Base-by-base conservation (phyloP, 2,329 filamentous ascomycete genomes). In the Ceratocystis cubensis region DNA sequence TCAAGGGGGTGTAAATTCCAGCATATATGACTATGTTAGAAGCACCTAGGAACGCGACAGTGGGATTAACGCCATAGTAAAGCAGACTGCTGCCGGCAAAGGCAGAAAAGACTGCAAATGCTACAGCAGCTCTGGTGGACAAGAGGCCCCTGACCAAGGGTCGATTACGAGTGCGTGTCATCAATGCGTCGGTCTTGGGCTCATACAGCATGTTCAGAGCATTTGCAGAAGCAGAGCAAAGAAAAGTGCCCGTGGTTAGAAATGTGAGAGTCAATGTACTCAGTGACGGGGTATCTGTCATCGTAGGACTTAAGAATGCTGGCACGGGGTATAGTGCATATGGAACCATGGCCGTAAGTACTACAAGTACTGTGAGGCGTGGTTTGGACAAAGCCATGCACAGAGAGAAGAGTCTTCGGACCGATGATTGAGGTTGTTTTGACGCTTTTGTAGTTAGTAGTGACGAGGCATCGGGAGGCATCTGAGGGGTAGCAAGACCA, bases 141-240 rank as follows among this genome's bases (percentile, higher is more conserved):
- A 99, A 80, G 1, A 99, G 83, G 6, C 85, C 85, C 61, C 94
- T 84, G 2, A 96, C 94, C 0, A 99, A 80, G 0, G 94, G 94
- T 3, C 94, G 79, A 71, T 96, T 96, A 33, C 90, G 84, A 1
- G 94, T 99, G n/a, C 94, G 85, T 45, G 84, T 86, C 94, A 99
- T 99, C 72, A 88, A 85, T 59, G 91, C 90, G 75, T 99, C 94
- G 73, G 92, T 92, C 68, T 86, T 81, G 8, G 87, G 89, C 76
- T 99, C 94, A 76, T 96, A 91, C 67, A 96, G 85, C 94, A 99
- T 99, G 76, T 99, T 99, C 70, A 97, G 81, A 1, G 94, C 85
- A 74, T 99, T 99, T 56, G 94, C 94, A 68, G 88, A 90, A 56
- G 92, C 91, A n/a, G 85, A 89, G 75, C 90, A 94, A 22, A 96